Percentiles rank a stretch among this genome's conserved stretches.
phyloP scores from a whole-genome alignment of 768 basidiomycete species.

The Pleurotus salmoneostramineus region DNA sequence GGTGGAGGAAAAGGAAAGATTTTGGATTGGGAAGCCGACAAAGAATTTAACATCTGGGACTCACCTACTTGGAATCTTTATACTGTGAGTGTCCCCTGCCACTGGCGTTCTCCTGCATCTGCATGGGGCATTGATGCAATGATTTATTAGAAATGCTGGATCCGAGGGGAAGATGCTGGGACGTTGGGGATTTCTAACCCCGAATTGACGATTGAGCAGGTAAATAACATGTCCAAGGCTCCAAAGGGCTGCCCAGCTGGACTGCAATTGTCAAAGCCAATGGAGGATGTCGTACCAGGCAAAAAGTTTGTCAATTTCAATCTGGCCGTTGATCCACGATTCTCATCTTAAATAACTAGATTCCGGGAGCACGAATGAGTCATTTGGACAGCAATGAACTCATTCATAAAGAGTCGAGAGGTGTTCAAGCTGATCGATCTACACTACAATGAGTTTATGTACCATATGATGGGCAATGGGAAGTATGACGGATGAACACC shows the following conservation, averaged over 20 bases:
- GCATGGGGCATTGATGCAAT: not conserved
- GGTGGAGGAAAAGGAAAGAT: not conserved
- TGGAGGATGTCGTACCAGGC: not conserved
- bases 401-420: too few species aligned
- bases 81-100: not conserved
- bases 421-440: too few species aligned
- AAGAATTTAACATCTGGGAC: not conserved
- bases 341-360: too few species aligned
- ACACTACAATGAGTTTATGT: not conserved
- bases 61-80: not conserved
- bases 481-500: not conserved
- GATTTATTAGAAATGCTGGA: not conserved
- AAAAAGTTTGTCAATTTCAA: not conserved
- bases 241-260: not conserved
- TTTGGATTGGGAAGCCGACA: not conserved
- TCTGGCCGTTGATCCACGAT: too few species aligned
- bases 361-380: too few species aligned
- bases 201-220: not conserved
- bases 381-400: too few species aligned
- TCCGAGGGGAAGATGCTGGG: not conserved
- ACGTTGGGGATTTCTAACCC: not conserved
- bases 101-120: not conserved
- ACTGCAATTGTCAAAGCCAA: not conserved
- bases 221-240: not conserved
- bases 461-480: not conserved